These are phyloP conservation scores for Fraxinus dipetala DNA, from an alignment of 305 asterid genomes.

Conservation along the genomic window DNA sequence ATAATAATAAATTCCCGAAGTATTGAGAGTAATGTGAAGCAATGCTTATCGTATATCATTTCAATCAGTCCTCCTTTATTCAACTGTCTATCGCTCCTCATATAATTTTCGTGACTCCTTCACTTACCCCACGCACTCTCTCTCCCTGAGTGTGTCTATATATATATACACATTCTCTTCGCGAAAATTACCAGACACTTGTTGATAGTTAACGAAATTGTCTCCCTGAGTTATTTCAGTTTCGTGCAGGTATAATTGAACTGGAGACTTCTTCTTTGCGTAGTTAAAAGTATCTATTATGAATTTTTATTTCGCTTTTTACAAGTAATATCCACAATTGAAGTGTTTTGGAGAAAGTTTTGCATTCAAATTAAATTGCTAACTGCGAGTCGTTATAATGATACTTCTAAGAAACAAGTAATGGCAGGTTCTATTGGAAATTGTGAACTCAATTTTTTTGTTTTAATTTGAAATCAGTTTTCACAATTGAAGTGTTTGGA, in stretches of 20 bases:
- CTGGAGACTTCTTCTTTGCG: not conserved
- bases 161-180: not conserved
- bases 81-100: slow-evolving; percentile 46
- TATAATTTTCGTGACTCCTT: slow-evolving; percentile 54
- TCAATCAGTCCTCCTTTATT: not conserved
- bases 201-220: not conserved
- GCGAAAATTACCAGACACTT: slow-evolving; percentile 25
- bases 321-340: not conserved
- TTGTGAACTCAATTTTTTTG: not conserved
- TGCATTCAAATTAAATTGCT: slow-evolving; percentile 11
- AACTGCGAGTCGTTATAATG: not conserved
- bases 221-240: not conserved
- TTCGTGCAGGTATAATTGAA: not conserved
- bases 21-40: not conserved
- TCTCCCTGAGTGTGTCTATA: not conserved
- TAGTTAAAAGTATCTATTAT: not conserved
- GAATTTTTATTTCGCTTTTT: not conserved
- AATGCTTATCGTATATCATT: not conserved
- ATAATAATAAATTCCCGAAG: not conserved
- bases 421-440: slow-evolving; percentile 15
- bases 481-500: not conserved
- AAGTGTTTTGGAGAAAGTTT: not conserved
- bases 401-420: not conserved
- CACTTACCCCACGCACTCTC: slow-evolving; percentile 28
- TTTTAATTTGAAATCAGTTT: not conserved